phyloP scores from a whole-genome alignment of 345 rosid species.

The Kandelia obovata region DNA sequence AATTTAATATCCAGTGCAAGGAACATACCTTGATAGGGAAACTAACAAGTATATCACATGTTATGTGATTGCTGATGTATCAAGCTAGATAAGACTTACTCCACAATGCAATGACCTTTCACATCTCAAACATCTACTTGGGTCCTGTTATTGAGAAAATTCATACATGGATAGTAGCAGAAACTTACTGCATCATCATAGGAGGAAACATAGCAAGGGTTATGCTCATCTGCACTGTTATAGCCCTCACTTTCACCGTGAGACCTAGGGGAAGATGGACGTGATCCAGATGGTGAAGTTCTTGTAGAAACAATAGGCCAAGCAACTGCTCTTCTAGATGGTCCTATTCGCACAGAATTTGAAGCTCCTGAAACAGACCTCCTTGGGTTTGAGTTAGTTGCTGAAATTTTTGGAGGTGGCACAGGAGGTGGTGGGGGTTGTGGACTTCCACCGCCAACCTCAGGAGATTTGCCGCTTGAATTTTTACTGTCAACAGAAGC shows the following conservation, averaged over 20 bases:
- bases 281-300: constrained; percentile 77
- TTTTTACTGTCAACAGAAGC: constrained; percentile 47
- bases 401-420: constrained; percentile 73
- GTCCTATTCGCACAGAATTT: constrained; percentile 52
- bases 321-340: constrained; percentile 63
- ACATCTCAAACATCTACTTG: background rate
- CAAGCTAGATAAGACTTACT: background rate
- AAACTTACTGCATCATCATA: constrained; percentile 69
- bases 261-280: constrained; percentile 97
- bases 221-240: constrained; percentile 98
- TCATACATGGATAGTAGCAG: background rate
- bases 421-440: constrained; percentile 82
- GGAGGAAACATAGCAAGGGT: constrained; percentile 60
- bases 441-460: constrained; percentile 35
- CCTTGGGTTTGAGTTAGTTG: constrained; percentile 45
- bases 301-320: constrained; percentile 76
- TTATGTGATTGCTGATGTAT: background rate
- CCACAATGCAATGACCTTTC: background rate
- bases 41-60: background rate
- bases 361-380: constrained; percentile 47
- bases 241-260: constrained; percentile 89
- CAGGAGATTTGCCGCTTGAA: constrained; percentile 39
- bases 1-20: background rate
- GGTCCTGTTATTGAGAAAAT: background rate
- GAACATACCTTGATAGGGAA: background rate